Base-by-base conservation (phyloP, 768 basidiomycete genomes). In the Hirschioporus abietinus region DNA sequence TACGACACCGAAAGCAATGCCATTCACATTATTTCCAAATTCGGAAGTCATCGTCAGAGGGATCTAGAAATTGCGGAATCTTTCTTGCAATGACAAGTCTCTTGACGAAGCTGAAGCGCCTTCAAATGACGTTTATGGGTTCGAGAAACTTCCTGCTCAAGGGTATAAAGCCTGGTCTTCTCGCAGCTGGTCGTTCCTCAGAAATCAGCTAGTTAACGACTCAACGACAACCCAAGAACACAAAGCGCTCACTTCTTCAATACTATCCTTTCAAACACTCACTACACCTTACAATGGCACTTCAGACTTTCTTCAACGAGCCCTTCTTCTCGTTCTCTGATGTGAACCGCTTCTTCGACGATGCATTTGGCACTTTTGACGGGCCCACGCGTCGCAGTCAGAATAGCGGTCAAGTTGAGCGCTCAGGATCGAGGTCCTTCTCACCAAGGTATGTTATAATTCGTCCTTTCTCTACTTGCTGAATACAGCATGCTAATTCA, bases 301-400 rank as follows among this genome's bases (percentile, higher is more conserved):
- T 76, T 68, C 73, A 76, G 64, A 71, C 72, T 65, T 76, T 76
- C 75, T 74, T 76, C 70, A 78, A 80, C 73, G 78, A 82, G 68
- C 80, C 81, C 8, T 79, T 80, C 72, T 74, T 71, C 69, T 72
- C 75, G 36, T 63, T 74, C 70, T 71, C 78, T 64, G 78, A 81
- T 60, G 78, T 82, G 42, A 81, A 84, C 35, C 79, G 76, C 66
- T 70, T 83, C 67, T 74, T 83, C 68, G 80, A 82, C 62, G 80
- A 83, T 35, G 73, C 78, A 10, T 72, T 80, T 66, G 66, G 69
- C n/a, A 68, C 70, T 20, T 64, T 58, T 26, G 64, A 58, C 25
- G 12, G 27, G 15, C 10, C 18, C 18, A 24, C 25, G 34, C 34
- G 7, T 4, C 52, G 64, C 7, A 34, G 26, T 34, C n/a, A 58